Conservation (phyloP, 164 flowering plant genomes). For the Cinnamomum micranthum region DNA sequence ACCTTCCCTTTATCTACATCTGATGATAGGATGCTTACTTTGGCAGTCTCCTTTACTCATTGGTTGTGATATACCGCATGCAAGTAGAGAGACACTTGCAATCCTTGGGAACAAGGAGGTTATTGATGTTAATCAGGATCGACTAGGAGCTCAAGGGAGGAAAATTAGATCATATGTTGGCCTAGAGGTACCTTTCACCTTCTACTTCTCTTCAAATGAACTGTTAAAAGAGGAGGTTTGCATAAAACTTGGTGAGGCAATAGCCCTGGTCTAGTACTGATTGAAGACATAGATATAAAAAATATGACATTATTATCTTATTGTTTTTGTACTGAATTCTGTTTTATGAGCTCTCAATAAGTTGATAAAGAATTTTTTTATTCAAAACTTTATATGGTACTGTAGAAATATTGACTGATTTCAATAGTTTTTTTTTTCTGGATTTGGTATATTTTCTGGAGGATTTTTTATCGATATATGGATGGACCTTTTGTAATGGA, state of each 20-base stretch:
- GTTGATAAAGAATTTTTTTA: too few relatives aligned
- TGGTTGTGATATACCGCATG: constrained; percentile 42
- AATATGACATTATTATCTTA: neutral
- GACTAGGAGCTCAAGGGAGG: constrained; percentile 43
- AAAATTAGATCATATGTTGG: constrained; percentile 33
- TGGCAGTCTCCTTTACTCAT: constrained; percentile 45
- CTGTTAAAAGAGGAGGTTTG: neutral
- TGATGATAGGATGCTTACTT: neutral
- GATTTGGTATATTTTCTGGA: too few relatives aligned
- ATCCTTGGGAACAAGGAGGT: constrained; percentile 47
- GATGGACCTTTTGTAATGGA: neutral
- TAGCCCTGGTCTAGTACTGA: neutral
- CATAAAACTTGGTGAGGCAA: neutral
- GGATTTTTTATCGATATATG: neutral
- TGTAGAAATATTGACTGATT: too few relatives aligned
- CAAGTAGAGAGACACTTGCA: constrained; percentile 29
- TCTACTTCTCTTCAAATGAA: neutral
- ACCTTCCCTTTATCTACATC: neutral
- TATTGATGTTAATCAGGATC: constrained; percentile 46
- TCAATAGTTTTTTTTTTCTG: too few relatives aligned
- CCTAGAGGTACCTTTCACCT: constrained; percentile 30
- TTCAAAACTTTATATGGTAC: too few relatives aligned
- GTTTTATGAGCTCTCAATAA: too few relatives aligned
- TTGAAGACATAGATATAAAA: neutral
- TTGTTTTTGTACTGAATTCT: too few relatives aligned